Base-by-base conservation (phyloP, 1,284 basidiomycete genomes). In the Grifola frondosa region DNA sequence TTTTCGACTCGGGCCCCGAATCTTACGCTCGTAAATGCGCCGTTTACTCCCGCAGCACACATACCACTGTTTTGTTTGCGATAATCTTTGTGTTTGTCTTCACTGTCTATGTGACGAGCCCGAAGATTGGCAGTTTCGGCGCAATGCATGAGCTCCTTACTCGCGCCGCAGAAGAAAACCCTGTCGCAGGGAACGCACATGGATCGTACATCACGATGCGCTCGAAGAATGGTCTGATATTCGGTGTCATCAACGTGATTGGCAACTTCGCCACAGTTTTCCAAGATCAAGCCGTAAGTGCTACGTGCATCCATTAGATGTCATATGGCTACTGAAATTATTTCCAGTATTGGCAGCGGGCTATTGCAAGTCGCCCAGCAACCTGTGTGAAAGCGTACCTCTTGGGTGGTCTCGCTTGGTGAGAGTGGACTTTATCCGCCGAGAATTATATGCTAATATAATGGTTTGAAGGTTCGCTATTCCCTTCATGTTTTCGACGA, bases 361-460 rank as follows among this genome's bases (percentile, higher is more conserved):
- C 91, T 3, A 93, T 96, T 56, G 92, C 93, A 0, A 86, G 82
- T 45, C 74, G 84, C 21, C 92, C 91, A 0, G 80, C 80, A 1
- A 85, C 78, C n/a, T 88, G 86, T 20, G 89, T 93, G 36, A 90
- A 89, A 62, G 93, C 90, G 0, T 97, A 93, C 67, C 69, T 96
- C 8, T 74, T 91, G 17, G 93, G 92, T 36, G 93, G 93, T n/a
- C 63, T 94, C 3, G 86, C 89, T 10, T 92, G 91, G 90, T 84
- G 49, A 28, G 67, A n/a, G n/a, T n/a, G n/a, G n/a, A n/a, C n/a
- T n/a, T n/a, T n/a, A n/a, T n/a, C n/a, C n/a, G n/a, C n/a, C n/a
- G n/a, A n/a, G n/a, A n/a, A n/a, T n/a, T n/a, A n/a, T n/a, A n/a
- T n/a, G n/a, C n/a, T n/a, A n/a, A n/a, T n/a, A n/a, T n/a, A n/a